phyloP scores from a whole-genome alignment of 176 grass and related monocot species.

The bread wheat (Triticum aestivum) region IWGSC_CS_RefSeq_v2.1 NC_057810.1:695667959-695668458 shows the following conservation, averaged over 20 bases:
- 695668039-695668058: slow-evolving; percentile 31
- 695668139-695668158: slow-evolving; percentile 39
- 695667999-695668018: slow-evolving; percentile 66
- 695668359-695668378: slow-evolving; percentile 79
- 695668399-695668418: slow-evolving; percentile 51
- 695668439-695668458: slow-evolving; percentile 62
- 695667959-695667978: slow-evolving; percentile 37
- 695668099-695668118: slow-evolving; percentile 38
- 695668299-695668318: background rate
- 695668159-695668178: slow-evolving; percentile 57
- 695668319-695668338: slow-evolving; percentile 89
- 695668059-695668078: slow-evolving; percentile 50
- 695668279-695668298: slow-evolving; percentile 33
- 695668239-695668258: slow-evolving; percentile 37
- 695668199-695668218: slow-evolving; percentile 51
- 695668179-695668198: slow-evolving; percentile 46
- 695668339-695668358: slow-evolving; percentile 71
- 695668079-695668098: slow-evolving; percentile 33
- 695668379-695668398: slow-evolving; percentile 61
- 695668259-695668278: slow-evolving; percentile 38
- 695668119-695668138: slow-evolving; percentile 22
- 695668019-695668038: slow-evolving; percentile 42
- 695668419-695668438: slow-evolving; percentile 69
- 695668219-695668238: slow-evolving; percentile 34
- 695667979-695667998: slow-evolving; percentile 57